Conservation (phyloP, 805 yeast genomes). For the Vanderwaltozyma verrucispora region DNA sequence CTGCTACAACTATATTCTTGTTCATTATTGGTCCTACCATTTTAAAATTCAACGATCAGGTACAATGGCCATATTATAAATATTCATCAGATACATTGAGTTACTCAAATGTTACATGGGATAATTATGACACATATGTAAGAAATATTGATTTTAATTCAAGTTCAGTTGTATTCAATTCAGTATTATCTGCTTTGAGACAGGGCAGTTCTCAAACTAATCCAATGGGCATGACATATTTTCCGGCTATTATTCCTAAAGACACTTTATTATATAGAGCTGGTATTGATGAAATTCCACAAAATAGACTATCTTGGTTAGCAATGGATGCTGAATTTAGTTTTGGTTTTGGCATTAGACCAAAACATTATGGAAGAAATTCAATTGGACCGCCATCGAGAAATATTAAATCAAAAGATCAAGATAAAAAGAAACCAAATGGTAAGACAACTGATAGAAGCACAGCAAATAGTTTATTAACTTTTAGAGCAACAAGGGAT, state of each 20-base stretch:
- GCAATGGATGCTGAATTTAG: constrained; percentile 58
- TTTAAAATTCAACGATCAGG: no score
- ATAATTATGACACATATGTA: constrained; percentile 17
- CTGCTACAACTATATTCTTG: no score
- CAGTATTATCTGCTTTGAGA: constrained; percentile 43
- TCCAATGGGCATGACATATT: constrained; percentile 46
- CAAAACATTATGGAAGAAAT: constrained; percentile 14
- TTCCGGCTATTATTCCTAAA: constrained; percentile 50
- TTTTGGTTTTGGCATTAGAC: constrained; percentile 33
- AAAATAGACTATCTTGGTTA: constrained; percentile 42
- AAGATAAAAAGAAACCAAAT: not conserved
- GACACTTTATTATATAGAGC: constrained; percentile 51
- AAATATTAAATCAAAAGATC: no score
- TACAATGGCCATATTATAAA: no score
- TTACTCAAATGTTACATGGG: constrained; percentile 2
- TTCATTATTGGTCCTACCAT: no score
- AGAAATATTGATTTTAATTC: constrained; percentile 34
- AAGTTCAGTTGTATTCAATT: constrained; percentile 46
- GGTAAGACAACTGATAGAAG: not conserved
- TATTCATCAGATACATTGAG: no score
- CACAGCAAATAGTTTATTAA: constrained; percentile 15
- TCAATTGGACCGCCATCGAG: not conserved
- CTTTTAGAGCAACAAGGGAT: constrained; percentile 39
- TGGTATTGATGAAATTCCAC: constrained; percentile 35
- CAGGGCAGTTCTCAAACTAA: constrained; percentile 40